A percentile compares a stretch with the other conserved stretches of the same genome.
Evolutionary conservation across 2,329 filamentous ascomycete species (phyloP).

Genomic region (Beauveria pseudobassiana): DNA sequence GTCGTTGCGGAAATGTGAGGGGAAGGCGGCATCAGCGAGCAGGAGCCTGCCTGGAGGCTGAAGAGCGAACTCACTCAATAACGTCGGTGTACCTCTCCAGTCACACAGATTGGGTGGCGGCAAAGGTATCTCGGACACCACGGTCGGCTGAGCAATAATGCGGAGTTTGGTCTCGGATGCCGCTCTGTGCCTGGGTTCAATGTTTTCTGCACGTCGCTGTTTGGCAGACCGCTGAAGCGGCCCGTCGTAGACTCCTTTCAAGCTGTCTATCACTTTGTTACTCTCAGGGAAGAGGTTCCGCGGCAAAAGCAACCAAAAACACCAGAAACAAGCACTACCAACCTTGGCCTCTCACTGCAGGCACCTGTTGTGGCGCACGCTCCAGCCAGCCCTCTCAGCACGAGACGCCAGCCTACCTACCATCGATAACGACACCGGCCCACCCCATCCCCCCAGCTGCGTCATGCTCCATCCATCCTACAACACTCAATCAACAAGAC

Average conservation of each 20-base stretch:
- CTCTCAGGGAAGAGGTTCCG: no score
- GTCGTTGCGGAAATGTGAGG: background rate
- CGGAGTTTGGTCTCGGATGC: background rate
- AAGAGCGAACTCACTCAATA: background rate
- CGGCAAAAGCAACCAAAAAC: background rate
- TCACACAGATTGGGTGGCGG: background rate
- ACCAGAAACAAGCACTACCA: background rate
- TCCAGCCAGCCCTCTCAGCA: background rate
- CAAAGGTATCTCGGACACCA: background rate
- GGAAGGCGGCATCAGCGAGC: background rate
- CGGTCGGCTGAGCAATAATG: background rate
- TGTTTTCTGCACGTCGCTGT: background rate
- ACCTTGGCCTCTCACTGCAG: background rate
- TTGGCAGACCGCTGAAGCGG: background rate
- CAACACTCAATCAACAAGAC: slow-evolving; percentile 7
- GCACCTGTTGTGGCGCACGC: slow-evolving; percentile 2
- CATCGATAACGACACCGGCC: slow-evolving; percentile 10
- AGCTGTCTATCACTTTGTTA: background rate
- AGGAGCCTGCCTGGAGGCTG: background rate
- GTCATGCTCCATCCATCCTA: slow-evolving; percentile 11
- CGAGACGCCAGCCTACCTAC: slow-evolving; percentile 8
- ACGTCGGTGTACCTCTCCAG: background rate
- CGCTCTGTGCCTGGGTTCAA: background rate
- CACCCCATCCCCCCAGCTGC: slow-evolving; percentile 9
- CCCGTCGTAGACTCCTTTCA: no score